phyloP scores from a whole-genome alignment of 2,329 filamentous ascomycete genomes.

The Esteya vermicola region DNA sequence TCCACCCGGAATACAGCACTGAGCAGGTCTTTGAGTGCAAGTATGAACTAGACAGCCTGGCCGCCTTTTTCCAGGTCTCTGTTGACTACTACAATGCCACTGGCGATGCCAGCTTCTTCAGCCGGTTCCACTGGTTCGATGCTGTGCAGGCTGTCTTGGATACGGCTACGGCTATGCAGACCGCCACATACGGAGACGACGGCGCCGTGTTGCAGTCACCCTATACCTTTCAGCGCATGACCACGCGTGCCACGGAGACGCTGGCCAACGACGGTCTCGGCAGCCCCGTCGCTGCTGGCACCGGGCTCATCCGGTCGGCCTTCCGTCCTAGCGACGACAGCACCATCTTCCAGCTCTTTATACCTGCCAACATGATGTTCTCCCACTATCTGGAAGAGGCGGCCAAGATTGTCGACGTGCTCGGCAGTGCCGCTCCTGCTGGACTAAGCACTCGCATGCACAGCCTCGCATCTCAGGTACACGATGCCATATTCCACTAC shows the following conservation, averaged over 20 bases:
- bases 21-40: conserved; percentile 84
- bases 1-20: conserved; percentile 51
- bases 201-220: conserved; percentile 39
- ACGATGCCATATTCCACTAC: conserved; percentile 12
- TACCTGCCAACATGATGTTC: conserved; percentile 84
- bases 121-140: conserved; percentile 55
- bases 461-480: conserved; percentile 36
- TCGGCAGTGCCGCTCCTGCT: conserved; percentile 22
- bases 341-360: conserved; percentile 71
- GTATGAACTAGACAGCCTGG: conserved; percentile 84
- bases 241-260: conserved; percentile 65
- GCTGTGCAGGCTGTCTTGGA: conserved; percentile 57
- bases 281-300: conserved; percentile 65
- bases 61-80: conserved; percentile 69
- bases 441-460: conserved; percentile 39
- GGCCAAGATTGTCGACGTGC: conserved; percentile 27
- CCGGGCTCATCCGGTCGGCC: conserved; percentile 71
- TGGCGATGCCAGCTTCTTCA: conserved; percentile 57
- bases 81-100: conserved; percentile 70
- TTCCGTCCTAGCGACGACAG: conserved; percentile 87
- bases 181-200: conserved; percentile 56
- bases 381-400: conserved; percentile 42
- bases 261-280: conserved; percentile 63
- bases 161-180: conserved; percentile 55
- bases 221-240: conserved; percentile 67